Percentiles rank a stretch among this genome's conserved stretches.
Conservation (phyloP, 2,329 filamentous ascomycete species). For the Cercospora sp. region DNA sequence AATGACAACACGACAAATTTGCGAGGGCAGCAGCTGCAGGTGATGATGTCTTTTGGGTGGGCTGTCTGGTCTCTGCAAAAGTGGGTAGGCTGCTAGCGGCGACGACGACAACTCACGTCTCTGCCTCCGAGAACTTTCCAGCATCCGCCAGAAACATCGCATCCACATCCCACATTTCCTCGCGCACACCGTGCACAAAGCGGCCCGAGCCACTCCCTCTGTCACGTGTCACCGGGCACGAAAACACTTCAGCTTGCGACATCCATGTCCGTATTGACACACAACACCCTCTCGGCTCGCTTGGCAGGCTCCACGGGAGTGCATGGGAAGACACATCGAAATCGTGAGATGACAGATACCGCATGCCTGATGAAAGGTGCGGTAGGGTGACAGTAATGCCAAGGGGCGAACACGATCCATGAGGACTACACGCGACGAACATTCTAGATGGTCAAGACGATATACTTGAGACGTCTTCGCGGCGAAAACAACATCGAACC, state of each 20-base stretch:
- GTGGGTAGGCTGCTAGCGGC: neutral
- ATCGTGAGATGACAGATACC: neutral
- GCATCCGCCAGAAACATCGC: slow-evolving; percentile 3
- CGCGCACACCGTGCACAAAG: neutral
- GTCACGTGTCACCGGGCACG: neutral
- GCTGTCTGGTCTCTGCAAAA: neutral
- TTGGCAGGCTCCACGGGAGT: neutral
- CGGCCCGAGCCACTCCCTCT: neutral
- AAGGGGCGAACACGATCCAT: neutral
- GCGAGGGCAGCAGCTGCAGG: neutral
- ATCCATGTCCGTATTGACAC: neutral
- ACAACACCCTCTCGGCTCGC: neutral
- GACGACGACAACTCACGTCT: slow-evolving; percentile 5
- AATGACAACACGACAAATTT: slow-evolving; percentile 2
- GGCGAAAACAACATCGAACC: too few relatives aligned
- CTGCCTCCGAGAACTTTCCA: slow-evolving; percentile 3
- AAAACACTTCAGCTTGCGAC: neutral
- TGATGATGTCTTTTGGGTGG: slow-evolving; percentile 5
- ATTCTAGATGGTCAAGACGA: neutral
- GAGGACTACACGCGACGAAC: too few relatives aligned
- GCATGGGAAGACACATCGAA: neutral
- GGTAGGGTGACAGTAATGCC: neutral
- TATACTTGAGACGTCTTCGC: neutral
- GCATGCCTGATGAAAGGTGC: too few relatives aligned
- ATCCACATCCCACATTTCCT: neutral